Evolutionary conservation across 2,329 filamentous ascomycete genomes (phyloP).

Genomic region (Fusarium pseudograminearum): DNA sequence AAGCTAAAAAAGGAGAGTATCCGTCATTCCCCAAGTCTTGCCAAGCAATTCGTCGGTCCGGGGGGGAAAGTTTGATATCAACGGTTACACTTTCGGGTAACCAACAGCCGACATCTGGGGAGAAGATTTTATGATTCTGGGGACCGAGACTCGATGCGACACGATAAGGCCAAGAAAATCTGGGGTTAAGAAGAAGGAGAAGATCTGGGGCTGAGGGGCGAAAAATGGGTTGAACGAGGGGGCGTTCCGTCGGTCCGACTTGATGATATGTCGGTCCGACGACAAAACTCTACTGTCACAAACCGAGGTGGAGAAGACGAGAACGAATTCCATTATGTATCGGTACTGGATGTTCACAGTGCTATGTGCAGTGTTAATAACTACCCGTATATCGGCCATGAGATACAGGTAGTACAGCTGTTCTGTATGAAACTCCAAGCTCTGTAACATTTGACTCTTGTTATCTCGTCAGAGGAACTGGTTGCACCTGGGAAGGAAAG

Average conservation of each 20-base stretch:
- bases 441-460: background rate
- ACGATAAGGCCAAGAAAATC: slow-evolving; percentile 30
- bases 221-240: slow-evolving; percentile 1
- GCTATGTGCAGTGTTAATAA: background rate
- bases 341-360: background rate
- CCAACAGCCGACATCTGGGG: background rate
- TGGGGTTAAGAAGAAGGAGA: slow-evolving; percentile 35
- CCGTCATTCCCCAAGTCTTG: slow-evolving; percentile 10
- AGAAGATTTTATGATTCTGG: slow-evolving; percentile 12
- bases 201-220: slow-evolving; percentile 32
- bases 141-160: slow-evolving; percentile 4
- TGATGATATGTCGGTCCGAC: slow-evolving; percentile 2
- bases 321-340: background rate
- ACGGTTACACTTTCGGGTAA: background rate
- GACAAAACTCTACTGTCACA: background rate
- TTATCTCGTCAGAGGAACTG: background rate
- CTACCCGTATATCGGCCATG: background rate
- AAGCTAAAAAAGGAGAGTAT: slow-evolving; percentile 8
- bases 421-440: background rate
- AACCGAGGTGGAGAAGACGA: background rate
- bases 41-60: slow-evolving; percentile 23
- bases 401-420: background rate
- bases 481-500: background rate
- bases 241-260: slow-evolving; percentile 26
- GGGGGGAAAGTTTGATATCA: background rate